Conservation (phyloP, 768 basidiomycete species). For the Collybia mongolica region DNA sequence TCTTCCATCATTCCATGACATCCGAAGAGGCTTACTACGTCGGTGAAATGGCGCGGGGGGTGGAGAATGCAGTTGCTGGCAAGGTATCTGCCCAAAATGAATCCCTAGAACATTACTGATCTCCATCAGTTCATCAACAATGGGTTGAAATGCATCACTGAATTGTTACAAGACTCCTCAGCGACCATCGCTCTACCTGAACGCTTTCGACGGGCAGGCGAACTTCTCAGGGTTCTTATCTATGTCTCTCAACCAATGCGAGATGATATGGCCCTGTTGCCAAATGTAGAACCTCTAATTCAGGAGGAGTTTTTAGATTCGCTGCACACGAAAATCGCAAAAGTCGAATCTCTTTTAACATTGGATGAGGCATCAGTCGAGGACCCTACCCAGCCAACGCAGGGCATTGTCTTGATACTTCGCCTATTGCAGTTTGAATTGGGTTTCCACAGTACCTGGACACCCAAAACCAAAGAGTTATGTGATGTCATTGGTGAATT, state of each 20-base stretch:
- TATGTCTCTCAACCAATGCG: slow-evolving; percentile 69
- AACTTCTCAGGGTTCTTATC: slow-evolving; percentile 67
- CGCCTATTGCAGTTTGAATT: slow-evolving; percentile 74
- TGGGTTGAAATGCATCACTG: slow-evolving; percentile 64
- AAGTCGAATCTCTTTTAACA: slow-evolving; percentile 34
- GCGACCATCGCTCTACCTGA: slow-evolving; percentile 28
- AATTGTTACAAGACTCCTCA: slow-evolving; percentile 42
- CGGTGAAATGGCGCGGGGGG: slow-evolving; percentile 76
- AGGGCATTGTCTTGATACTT: slow-evolving; percentile 54
- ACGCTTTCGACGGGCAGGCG: slow-evolving; percentile 55
- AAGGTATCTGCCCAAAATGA: slow-evolving; percentile 44
- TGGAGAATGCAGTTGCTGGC: slow-evolving; percentile 60
- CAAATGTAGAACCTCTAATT: slow-evolving; percentile 48
- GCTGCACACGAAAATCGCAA: slow-evolving; percentile 44
- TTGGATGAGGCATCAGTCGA: slow-evolving; percentile 14
- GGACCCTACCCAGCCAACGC: slow-evolving; percentile 25
- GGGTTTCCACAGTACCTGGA: slow-evolving; percentile 63
- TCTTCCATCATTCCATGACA: slow-evolving; percentile 74
- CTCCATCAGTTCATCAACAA: slow-evolving; percentile 67
- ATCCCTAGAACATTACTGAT: background rate
- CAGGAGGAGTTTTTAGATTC: slow-evolving; percentile 59
- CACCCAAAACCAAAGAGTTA: slow-evolving; percentile 43
- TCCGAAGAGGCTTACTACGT: slow-evolving; percentile 82
- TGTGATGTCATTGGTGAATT: slow-evolving; percentile 38
- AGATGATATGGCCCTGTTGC: slow-evolving; percentile 37